Conservation (phyloP, 73 alveolate species). For the Blepharisma stoltei region DNA sequence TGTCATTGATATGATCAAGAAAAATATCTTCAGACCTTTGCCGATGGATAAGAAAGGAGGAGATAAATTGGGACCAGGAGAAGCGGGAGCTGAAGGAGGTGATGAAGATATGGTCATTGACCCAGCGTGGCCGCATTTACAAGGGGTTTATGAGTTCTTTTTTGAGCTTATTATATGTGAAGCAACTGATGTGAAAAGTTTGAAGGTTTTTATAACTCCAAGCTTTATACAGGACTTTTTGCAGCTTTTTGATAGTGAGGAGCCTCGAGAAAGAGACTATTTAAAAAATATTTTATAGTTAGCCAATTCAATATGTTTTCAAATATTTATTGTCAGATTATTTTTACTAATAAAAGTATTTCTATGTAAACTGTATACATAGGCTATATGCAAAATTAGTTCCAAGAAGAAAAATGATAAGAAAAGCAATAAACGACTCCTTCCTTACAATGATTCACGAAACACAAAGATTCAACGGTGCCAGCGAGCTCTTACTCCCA, state of each 20-base stretch:
- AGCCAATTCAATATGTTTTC: too few relatives aligned
- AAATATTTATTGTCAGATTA: too few relatives aligned
- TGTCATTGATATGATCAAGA: slow-evolving; percentile 83
- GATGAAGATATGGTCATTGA: slow-evolving; percentile 47
- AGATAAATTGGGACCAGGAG: slow-evolving; percentile 36
- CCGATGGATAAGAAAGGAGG: slow-evolving; percentile 71
- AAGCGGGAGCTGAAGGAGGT: slow-evolving; percentile 46
- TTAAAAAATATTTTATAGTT: slow-evolving; percentile 58
- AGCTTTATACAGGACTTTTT: slow-evolving; percentile 59
- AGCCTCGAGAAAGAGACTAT: slow-evolving; percentile 73
- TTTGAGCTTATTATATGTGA: slow-evolving; percentile 60
- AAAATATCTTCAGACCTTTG: slow-evolving; percentile 87
- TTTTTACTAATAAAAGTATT: too few relatives aligned
- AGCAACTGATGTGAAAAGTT: slow-evolving; percentile 59
- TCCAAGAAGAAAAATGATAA: slow-evolving; percentile 79
- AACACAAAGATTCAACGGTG: slow-evolving; percentile 87
- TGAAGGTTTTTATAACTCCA: slow-evolving; percentile 62
- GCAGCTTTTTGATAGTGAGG: slow-evolving; percentile 74
- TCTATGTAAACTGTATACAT: slow-evolving; percentile 75
- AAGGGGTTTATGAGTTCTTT: slow-evolving; percentile 77
- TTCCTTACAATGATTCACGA: slow-evolving; percentile 83
- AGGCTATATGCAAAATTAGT: slow-evolving; percentile 83
- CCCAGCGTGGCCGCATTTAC: slow-evolving; percentile 76
- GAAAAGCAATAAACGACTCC: slow-evolving; percentile 86
- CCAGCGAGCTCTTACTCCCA: slow-evolving; percentile 82